These are phyloP conservation scores for Ogataea salicorniae DNA, from an alignment of 805 yeast species.

Conservation along the genomic window DNA sequence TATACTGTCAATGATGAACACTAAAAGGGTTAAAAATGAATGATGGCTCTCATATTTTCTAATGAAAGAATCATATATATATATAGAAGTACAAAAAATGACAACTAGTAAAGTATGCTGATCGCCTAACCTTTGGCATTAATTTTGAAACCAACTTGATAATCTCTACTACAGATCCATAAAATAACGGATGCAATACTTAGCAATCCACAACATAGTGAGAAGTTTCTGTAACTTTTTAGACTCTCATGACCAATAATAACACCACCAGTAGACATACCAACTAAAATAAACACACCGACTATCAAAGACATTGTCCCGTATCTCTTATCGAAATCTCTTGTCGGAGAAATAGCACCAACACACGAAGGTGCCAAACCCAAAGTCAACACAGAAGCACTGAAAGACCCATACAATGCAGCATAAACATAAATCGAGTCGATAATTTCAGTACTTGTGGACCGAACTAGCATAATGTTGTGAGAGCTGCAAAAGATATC, in stretches of 20 bases:
- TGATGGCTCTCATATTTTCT: neutral
- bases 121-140: conserved; percentile 5
- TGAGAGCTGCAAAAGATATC: conserved; percentile 30
- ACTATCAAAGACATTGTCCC: conserved; percentile 52
- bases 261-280: conserved; percentile 41
- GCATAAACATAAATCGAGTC: conserved; percentile 46
- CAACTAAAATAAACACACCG: conserved; percentile 28
- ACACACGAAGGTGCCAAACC: conserved; percentile 59
- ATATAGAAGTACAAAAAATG: neutral
- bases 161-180: conserved; percentile 37
- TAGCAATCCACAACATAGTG: conserved; percentile 39
- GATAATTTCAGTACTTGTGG: conserved; percentile 8
- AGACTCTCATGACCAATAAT: conserved; percentile 30
- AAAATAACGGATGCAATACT: conserved; percentile 33
- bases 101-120: neutral
- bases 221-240: conserved; percentile 36
- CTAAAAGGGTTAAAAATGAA: conserved; percentile 15
- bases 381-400: conserved; percentile 53
- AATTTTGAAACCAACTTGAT: conserved; percentile 38
- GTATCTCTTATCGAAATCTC: conserved; percentile 60
- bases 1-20: conserved; percentile 21
- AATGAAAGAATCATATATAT: neutral
- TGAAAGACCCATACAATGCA: conserved; percentile 47
- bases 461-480: conserved; percentile 56
- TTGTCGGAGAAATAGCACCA: conserved; percentile 49